phyloP scores from a whole-genome alignment of 169 alveolate genomes.

The Ophryocystis elektroscirrha region DNA sequence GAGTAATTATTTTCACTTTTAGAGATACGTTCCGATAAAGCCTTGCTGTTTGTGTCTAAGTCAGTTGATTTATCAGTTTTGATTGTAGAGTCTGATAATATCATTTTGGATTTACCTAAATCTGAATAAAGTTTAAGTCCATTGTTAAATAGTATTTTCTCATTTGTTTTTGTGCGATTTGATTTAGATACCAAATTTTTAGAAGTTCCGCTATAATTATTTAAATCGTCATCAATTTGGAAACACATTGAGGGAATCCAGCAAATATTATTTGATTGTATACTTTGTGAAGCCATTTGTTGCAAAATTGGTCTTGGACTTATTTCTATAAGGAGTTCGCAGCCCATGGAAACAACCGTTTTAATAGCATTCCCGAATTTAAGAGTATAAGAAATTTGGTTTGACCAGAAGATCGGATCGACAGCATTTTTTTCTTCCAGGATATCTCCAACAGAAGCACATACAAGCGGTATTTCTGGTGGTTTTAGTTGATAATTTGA shows the following conservation, averaged over 20 bases:
- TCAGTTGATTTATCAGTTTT: too few species aligned
- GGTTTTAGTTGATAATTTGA: slow-evolving; percentile 11
- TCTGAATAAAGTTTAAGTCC: too few species aligned
- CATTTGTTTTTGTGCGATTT: slow-evolving; percentile 13
- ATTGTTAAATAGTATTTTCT: slow-evolving; percentile 7
- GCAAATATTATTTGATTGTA: slow-evolving; percentile 9
- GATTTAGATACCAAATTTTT: slow-evolving; percentile 1
- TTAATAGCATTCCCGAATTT: slow-evolving; percentile 12
- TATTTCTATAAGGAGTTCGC: slow-evolving; percentile 15
- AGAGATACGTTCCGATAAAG: too few species aligned
- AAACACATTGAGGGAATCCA: neutral
- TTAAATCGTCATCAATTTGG: neutral
- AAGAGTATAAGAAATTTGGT: slow-evolving; percentile 10
- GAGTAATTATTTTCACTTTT: too few species aligned
- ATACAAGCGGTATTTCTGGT: slow-evolving; percentile 23
- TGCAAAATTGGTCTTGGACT: slow-evolving; percentile 9
- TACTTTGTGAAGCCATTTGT: slow-evolving; percentile 19
- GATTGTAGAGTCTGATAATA: too few species aligned
- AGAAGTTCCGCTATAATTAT: slow-evolving; percentile 4
- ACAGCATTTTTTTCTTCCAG: slow-evolving; percentile 11
- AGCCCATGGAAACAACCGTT: slow-evolving; percentile 15
- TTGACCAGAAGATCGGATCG: slow-evolving; percentile 17
- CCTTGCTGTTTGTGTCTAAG: too few species aligned
- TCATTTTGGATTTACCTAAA: too few species aligned
- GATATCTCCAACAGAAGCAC: slow-evolving; percentile 28